Evolutionary conservation across 225 moss, liverwort and hornwort species (phyloP).

Genomic region (Marchantia polymorpha): DNA sequence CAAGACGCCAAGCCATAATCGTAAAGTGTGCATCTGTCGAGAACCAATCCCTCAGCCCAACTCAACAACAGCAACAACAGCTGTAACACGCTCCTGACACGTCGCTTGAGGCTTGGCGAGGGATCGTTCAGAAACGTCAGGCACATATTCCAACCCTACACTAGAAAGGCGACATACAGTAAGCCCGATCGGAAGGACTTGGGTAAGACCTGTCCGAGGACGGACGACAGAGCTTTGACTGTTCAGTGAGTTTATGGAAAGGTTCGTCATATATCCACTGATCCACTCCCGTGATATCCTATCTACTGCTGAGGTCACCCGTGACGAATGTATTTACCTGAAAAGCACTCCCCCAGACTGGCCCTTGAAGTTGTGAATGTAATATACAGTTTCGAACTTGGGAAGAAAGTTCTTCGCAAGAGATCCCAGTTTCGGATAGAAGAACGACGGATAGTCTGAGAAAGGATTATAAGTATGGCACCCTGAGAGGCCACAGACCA

Average conservation of each 20-base stretch:
- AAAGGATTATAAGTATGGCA: not conserved
- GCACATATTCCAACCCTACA: too few species aligned
- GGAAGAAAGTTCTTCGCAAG: slow-evolving; percentile 91
- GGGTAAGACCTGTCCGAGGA: too few species aligned
- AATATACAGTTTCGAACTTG: slow-evolving; percentile 89
- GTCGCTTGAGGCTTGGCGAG: too few species aligned
- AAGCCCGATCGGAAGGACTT: too few species aligned
- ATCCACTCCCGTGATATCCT: too few species aligned
- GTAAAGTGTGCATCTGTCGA: not conserved
- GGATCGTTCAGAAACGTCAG: too few species aligned
- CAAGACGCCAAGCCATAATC: not conserved
- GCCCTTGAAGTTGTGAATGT: slow-evolving; percentile 98
- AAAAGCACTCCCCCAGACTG: slow-evolving; percentile 69
- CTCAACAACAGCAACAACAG: not conserved
- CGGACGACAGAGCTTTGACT: too few species aligned
- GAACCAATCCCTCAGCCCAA: not conserved
- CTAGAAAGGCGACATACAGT: too few species aligned
- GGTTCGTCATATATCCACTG: too few species aligned
- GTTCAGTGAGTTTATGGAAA: too few species aligned
- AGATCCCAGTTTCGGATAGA: slow-evolving; percentile 87
- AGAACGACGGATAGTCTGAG: slow-evolving; percentile 89
- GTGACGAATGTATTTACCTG: slow-evolving; percentile 43
- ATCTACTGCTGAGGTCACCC: not conserved
- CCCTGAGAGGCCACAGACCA: not conserved
- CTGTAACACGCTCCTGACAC: too few species aligned